Evolutionary conservation across 352 stramenopile species (phyloP), one percentile per base, ranked within the genome.

Genomic region (Phytophthora pseudosyringae): DNA sequence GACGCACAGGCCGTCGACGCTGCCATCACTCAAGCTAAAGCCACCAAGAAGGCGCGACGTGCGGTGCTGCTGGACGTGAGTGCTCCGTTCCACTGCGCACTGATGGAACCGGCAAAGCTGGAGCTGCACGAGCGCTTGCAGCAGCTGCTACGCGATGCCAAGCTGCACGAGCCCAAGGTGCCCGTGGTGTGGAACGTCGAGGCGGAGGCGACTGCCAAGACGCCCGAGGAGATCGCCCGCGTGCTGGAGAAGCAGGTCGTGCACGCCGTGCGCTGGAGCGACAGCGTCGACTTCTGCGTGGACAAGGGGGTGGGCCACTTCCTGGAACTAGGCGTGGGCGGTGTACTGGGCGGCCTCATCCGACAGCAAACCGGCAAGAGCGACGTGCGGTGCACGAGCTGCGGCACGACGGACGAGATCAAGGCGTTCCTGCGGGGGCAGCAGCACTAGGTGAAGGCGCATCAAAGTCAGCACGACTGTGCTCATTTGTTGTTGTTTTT

Each of bases 121-220:
- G 75, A 86, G 26, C 74, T 96, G 18, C 67, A 64, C 13, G 45
- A 64, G 25, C 62, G 70, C 6, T 67, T 95, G 11, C 46, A 78
- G 32, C 46, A 81, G 7, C 21, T 75, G 2, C 33, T 81, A 16
- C 25, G 53, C 4, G 58, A 64, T 25, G 35, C 61, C 26, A 71
- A 64, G 21, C 65, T 91, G 12, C 70, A 61, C 0, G 7, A 56
- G 31, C 84, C 86, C 0, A 66, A 64, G 15, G 47, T 91, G n/a
- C 85, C 88, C 0, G 74, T 96, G 12, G 81, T 96, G 29, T 96
- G 86, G 83, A 95, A 96, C 59, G 82, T 93, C 1, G 80, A 91
- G 36, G 88, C 73, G 6, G 21, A 59, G 15, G 72, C 78, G 28
- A 71, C 60, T 18, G n/a, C 52, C 0, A 89, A 91, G 53, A 73